phyloP scores from a whole-genome alignment of 192 early-diverging fungal species.

The Mortierella antarctica region DNA sequence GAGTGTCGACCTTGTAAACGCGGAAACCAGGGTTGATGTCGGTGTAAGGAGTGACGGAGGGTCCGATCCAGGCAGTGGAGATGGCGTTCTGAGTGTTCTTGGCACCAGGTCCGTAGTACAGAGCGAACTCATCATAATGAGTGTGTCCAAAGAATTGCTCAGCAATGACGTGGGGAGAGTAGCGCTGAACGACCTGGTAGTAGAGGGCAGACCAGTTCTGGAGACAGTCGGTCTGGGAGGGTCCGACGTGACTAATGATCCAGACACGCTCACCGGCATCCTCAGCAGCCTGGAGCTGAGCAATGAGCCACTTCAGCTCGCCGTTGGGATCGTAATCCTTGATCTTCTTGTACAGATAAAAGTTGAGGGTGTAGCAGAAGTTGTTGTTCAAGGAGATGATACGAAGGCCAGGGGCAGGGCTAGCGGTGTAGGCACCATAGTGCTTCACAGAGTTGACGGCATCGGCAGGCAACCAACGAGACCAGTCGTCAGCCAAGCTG shows the following conservation, averaged over 20 bases:
- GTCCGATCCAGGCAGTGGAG: constrained; percentile 59
- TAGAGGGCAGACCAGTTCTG: constrained; percentile 65
- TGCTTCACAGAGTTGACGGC: constrained; percentile 54
- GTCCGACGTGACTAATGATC: constrained; percentile 67
- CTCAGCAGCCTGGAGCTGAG: constrained; percentile 62
- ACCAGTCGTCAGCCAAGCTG: constrained; percentile 59
- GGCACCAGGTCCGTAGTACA: constrained; percentile 57
- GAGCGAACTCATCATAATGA: constrained; percentile 64
- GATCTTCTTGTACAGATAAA: constrained; percentile 59
- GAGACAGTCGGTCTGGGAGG: constrained; percentile 58
- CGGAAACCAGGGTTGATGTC: constrained; percentile 67
- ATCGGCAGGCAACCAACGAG: constrained; percentile 58
- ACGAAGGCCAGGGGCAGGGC: constrained; percentile 57
- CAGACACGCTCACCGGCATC: constrained; percentile 64
- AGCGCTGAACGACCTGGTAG: constrained; percentile 66
- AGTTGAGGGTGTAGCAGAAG: constrained; percentile 69
- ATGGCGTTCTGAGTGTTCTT: constrained; percentile 55
- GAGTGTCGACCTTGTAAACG: constrained; percentile 65
- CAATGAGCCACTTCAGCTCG: constrained; percentile 61
- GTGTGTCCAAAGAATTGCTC: constrained; percentile 70
- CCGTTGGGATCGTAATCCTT: constrained; percentile 62
- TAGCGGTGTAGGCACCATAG: constrained; percentile 61
- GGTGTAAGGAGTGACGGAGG: constrained; percentile 63
- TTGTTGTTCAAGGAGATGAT: constrained; percentile 68
- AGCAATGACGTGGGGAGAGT: constrained; percentile 64